A percentile compares a stretch with the other conserved stretches of the same genome.
These are phyloP conservation scores for Leishmania turanica DNA, from an alignment of 208 protist genomes.

Conservation along the genomic window DNA sequence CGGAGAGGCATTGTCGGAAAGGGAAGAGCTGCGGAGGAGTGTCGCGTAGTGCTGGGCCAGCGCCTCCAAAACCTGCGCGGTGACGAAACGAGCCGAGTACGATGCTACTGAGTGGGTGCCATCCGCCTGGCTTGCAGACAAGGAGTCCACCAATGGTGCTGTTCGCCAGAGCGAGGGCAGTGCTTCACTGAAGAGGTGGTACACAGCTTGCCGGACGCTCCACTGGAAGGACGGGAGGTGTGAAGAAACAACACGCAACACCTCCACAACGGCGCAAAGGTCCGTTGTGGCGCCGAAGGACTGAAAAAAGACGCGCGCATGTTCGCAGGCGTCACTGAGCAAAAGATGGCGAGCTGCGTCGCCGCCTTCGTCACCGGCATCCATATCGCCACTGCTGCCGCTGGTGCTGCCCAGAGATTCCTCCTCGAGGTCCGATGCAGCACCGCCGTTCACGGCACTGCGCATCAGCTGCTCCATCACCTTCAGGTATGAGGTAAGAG, in stretches of 20 bases:
- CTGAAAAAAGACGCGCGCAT: constrained; percentile 7
- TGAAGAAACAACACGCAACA: constrained; percentile 4
- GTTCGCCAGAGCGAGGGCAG: constrained; percentile 20
- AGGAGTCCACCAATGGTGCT: constrained; percentile 5
- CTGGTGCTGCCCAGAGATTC: constrained; percentile 9
- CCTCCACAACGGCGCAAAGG: constrained; percentile 7
- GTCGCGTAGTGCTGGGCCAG: constrained; percentile 23
- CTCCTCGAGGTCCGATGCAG: constrained; percentile 11
- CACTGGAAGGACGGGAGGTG: constrained; percentile 16
- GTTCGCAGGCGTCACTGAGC: not conserved
- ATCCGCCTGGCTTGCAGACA: not conserved
- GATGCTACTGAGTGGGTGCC: not conserved
- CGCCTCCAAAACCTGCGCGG: constrained; percentile 22
- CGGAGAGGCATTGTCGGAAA: constrained; percentile 2
- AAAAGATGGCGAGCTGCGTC: not conserved
- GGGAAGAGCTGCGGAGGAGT: constrained; percentile 7
- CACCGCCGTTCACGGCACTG: not conserved
- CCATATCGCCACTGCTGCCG: constrained; percentile 2
- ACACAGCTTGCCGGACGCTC: constrained; percentile 29
- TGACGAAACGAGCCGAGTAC: constrained; percentile 9
- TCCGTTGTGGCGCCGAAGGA: constrained; percentile 8
- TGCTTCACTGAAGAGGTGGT: constrained; percentile 25
- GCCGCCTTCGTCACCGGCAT: not conserved
- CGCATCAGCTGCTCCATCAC: not conserved
- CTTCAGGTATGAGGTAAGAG: constrained; percentile 15